phyloP scores from a whole-genome alignment of 345 rosid species.

The Cardiospermum halicacabum region DNA sequence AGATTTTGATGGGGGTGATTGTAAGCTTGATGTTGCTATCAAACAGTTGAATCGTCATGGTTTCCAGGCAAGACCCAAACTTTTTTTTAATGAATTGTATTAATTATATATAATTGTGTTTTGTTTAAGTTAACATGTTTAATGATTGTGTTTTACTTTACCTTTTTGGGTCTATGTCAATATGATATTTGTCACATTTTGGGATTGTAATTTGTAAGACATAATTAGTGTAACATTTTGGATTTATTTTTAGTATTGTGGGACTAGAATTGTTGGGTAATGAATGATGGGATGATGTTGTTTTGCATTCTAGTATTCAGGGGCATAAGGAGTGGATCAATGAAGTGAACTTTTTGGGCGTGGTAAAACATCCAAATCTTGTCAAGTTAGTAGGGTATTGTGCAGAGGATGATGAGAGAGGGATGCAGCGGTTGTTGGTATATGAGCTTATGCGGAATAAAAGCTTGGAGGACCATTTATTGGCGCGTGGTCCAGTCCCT shows the following conservation, averaged over 20 bases:
- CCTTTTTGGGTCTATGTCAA: not conserved
- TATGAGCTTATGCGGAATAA: slow-evolving; percentile 86
- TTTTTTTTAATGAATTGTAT: not conserved
- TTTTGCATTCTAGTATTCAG: slow-evolving; percentile 69
- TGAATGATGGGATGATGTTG: slow-evolving; percentile 17
- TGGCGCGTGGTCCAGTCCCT: slow-evolving; percentile 39
- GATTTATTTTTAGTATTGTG: not conserved
- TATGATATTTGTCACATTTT: not conserved
- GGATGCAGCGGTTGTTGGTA: slow-evolving; percentile 82
- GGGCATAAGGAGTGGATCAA: slow-evolving; percentile 99
- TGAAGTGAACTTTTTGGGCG: slow-evolving; percentile 89
- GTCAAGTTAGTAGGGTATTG: slow-evolving; percentile 89
- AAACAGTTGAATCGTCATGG: slow-evolving; percentile 94
- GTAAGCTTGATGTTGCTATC: slow-evolving; percentile 65
- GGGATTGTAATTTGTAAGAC: not conserved
- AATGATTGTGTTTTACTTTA: not conserved
- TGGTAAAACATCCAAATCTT: slow-evolving; percentile 89
- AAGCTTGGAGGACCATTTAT: slow-evolving; percentile 86
- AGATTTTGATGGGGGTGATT: slow-evolving; percentile 26
- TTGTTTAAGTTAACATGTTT: not conserved
- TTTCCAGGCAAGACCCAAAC: slow-evolving; percentile 71
- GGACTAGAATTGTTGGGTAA: slow-evolving; percentile 1
- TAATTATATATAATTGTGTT: not conserved
- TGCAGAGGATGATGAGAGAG: slow-evolving; percentile 92
- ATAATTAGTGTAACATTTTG: not conserved